A percentile compares a stretch with the other conserved stretches of the same genome.
Conservation (phyloP, 768 basidiomycete species). For the Suillus subluteus region DNA sequence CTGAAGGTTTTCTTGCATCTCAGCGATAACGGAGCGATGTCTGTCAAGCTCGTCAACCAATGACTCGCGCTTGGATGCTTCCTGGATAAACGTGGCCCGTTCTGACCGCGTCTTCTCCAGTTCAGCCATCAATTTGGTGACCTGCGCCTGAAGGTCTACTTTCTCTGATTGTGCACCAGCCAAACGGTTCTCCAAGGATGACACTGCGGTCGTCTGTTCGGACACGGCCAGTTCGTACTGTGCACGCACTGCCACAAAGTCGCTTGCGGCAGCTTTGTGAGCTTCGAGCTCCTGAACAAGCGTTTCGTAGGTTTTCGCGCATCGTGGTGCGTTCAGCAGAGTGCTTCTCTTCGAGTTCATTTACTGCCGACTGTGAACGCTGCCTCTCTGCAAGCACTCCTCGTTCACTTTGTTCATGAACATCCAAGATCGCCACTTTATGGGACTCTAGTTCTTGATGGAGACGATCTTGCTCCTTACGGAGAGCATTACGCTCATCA, state of each 20-base stretch:
- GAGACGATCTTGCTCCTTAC: conserved; percentile 40
- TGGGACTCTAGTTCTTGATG: conserved; percentile 61
- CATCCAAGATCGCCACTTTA: conserved; percentile 44
- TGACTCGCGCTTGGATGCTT: conserved; percentile 76
- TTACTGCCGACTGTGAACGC: conserved; percentile 23
- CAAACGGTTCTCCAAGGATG: conserved; percentile 54
- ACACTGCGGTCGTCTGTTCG: conserved; percentile 53
- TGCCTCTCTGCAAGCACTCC: conserved; percentile 33
- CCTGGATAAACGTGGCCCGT: conserved; percentile 66
- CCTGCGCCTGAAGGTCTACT: conserved; percentile 43
- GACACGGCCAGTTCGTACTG: conserved; percentile 51
- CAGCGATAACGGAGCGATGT: conserved; percentile 75
- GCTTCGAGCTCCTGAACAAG: conserved; percentile 56
- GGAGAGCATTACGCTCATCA: conserved; percentile 48
- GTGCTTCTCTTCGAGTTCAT: conserved; percentile 22
- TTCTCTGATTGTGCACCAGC: conserved; percentile 42
- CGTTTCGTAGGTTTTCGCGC: conserved; percentile 49
- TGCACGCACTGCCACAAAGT: conserved; percentile 38
- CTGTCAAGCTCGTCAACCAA: conserved; percentile 76
- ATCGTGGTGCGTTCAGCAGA: conserved; percentile 33
- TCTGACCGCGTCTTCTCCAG: conserved; percentile 60
- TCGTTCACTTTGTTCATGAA: conserved; percentile 21
- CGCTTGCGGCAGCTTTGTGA: conserved; percentile 50
- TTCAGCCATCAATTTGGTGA: conserved; percentile 57
- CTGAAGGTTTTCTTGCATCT: conserved; percentile 78